phyloP scores from a whole-genome alignment of 73 alveolate genomes.

The Paramecium sexaurelia region DNA sequence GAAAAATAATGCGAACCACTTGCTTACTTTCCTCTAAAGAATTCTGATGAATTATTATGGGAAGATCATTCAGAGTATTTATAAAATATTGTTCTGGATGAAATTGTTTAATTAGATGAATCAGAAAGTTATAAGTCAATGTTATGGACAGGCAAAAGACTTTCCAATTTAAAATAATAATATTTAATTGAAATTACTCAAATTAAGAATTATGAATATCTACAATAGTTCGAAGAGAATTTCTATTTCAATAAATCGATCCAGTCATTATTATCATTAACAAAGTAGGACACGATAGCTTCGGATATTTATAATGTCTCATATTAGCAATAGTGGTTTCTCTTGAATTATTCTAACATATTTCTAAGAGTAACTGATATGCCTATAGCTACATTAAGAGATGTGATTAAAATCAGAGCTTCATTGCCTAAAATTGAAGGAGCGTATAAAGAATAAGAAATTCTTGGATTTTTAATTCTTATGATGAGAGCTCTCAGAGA shows the following conservation, averaged over 20 bases:
- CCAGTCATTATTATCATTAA: not conserved
- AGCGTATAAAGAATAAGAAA: slow-evolving; percentile 16
- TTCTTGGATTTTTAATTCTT: not conserved
- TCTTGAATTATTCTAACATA: not conserved
- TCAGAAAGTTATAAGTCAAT: not conserved
- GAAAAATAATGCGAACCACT: slow-evolving; percentile 34
- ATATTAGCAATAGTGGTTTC: not conserved
- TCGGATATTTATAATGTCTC: not conserved
- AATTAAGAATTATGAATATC: not conserved
- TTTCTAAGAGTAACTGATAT: not conserved
- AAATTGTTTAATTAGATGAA: not conserved
- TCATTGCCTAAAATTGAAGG: slow-evolving; percentile 2
- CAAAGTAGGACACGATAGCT: not conserved
- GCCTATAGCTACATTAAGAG: slow-evolving; percentile 14
- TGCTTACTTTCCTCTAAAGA: not conserved
- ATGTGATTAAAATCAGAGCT: not conserved
- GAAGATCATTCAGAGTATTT: slow-evolving; percentile 50
- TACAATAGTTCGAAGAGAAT: not conserved
- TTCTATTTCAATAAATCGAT: not conserved
- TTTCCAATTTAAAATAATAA: not conserved
- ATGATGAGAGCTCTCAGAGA: slow-evolving; percentile 32
- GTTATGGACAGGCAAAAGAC: slow-evolving; percentile 3
- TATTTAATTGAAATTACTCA: not conserved
- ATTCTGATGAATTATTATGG: slow-evolving; percentile 41
- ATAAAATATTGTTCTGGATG: not conserved